A percentile compares a stretch with the other conserved stretches of the same genome.
Conservation (phyloP, 768 basidiomycete species). For the Imleria badia region DNA sequence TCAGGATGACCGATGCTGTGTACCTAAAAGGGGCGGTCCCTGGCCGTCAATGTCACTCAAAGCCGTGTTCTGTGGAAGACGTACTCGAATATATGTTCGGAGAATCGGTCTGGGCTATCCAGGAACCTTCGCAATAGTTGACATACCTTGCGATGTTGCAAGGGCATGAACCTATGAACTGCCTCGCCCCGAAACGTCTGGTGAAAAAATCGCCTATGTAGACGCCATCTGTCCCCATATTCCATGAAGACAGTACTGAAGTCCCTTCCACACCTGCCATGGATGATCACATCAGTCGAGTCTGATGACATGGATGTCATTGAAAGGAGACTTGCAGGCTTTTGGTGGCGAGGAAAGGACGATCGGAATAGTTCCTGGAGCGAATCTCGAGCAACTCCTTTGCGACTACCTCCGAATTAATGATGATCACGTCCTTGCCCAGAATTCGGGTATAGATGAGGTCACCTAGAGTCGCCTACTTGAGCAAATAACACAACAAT, state of each 20-base stretch:
- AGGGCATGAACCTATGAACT: constrained; percentile 28
- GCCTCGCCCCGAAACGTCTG: constrained; percentile 25
- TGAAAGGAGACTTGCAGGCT: constrained; percentile 1
- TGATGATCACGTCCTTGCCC: constrained; percentile 44
- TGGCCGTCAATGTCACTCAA: not conserved
- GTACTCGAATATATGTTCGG: constrained; percentile 36
- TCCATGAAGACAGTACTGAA: constrained; percentile 25
- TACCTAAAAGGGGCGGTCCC: constrained; percentile 5
- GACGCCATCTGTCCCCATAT: constrained; percentile 35
- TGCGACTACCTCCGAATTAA: constrained; percentile 45
- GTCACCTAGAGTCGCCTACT: constrained; percentile 30
- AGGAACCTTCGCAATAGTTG: constrained; percentile 34
- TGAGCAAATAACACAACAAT: not conserved
- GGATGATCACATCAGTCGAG: not conserved
- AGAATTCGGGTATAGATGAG: constrained; percentile 48
- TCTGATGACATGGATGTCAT: not conserved
- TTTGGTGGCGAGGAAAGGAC: constrained; percentile 35
- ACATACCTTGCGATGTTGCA: constrained; percentile 31
- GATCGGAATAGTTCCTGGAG: constrained; percentile 50
- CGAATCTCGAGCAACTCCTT: constrained; percentile 48
- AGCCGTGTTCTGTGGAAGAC: not conserved
- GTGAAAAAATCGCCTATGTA: constrained; percentile 31
- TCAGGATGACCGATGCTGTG: constrained; percentile 22
- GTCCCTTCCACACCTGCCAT: constrained; percentile 19
- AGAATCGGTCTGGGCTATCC: constrained; percentile 32